phyloP scores from a whole-genome alignment of 345 rosid species.

The Eucalyptus albens region DNA sequence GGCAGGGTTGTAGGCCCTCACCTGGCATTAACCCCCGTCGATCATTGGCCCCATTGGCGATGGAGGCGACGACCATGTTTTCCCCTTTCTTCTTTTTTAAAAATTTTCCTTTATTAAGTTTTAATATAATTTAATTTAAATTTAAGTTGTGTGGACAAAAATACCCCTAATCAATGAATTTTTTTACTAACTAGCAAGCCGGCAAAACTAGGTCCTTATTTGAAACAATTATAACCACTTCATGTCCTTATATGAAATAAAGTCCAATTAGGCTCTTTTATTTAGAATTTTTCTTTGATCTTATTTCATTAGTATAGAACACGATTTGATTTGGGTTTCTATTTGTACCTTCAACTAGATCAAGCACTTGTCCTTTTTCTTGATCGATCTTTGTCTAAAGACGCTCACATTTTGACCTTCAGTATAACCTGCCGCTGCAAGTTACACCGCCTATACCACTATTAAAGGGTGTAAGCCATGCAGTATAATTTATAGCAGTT shows the following conservation, averaged over 20 bases:
- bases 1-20: fast-evolving
- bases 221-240: fast-evolving
- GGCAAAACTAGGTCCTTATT: fast-evolving
- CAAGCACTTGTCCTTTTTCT: constrained; percentile 33
- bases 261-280: too few relatives aligned
- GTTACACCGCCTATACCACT: constrained; percentile 49
- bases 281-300: neutral
- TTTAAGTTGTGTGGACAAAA: too few relatives aligned
- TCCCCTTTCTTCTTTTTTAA: fast-evolving
- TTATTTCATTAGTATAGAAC: neutral
- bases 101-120: too few relatives aligned
- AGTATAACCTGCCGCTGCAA: constrained; percentile 49
- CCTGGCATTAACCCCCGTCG: fast-evolving
- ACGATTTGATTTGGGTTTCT: neutral
- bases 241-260: fast-evolving
- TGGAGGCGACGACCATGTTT: fast-evolving
- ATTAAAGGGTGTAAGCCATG: constrained; percentile 25
- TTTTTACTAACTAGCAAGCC: fast-evolving
- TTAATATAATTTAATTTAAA: too few relatives aligned
- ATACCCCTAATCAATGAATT: fast-evolving
- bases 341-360: neutral
- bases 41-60: fast-evolving
- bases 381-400: constrained; percentile 29
- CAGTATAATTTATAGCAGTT: constrained; percentile 33
- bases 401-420: constrained; percentile 25